Evolutionary conservation across 2,329 filamentous ascomycete species (phyloP).

Genomic region (Beauveria scarabaeidicola): DNA sequence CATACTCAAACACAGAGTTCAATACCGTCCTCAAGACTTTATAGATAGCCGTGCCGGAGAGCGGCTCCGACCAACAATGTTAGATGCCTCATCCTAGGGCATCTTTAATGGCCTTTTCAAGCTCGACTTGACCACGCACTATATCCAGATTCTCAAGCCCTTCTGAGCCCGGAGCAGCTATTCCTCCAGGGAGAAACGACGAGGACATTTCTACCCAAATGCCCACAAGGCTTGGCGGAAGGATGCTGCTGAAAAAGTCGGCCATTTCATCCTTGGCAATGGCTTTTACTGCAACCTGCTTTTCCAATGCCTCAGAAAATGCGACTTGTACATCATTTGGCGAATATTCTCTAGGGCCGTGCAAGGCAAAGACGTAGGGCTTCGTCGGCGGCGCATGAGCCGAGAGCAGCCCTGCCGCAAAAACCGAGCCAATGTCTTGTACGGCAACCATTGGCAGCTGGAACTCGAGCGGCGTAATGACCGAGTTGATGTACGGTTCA

Average conservation of each 20-base stretch:
- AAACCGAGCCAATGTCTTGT: conserved; percentile 17
- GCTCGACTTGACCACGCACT: conserved; percentile 16
- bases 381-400: conserved; percentile 13
- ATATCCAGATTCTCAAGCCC: conserved; percentile 13
- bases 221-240: conserved; percentile 18
- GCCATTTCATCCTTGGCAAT: conserved; percentile 20
- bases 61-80: not conserved
- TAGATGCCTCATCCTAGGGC: conserved; percentile 2
- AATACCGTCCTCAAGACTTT: not conserved
- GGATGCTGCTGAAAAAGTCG: conserved; percentile 16
- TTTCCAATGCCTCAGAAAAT: conserved; percentile 20
- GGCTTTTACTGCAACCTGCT: conserved; percentile 19
- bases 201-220: conserved; percentile 24
- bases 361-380: conserved; percentile 24
- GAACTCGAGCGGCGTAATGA: conserved; percentile 25
- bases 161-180: conserved; percentile 14
- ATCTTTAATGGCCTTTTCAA: conserved; percentile 14
- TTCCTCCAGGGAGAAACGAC: conserved; percentile 21
- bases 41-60: not conserved
- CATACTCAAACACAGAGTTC: too few relatives aligned
- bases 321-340: conserved; percentile 22
- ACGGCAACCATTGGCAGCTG: conserved; percentile 25
- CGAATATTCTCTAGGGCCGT: conserved; percentile 22
- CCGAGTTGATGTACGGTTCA: conserved; percentile 25
- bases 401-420: conserved; percentile 20